Base-by-base conservation (phyloP, 305 asterid genomes). In the Rubia balearica region DNA sequence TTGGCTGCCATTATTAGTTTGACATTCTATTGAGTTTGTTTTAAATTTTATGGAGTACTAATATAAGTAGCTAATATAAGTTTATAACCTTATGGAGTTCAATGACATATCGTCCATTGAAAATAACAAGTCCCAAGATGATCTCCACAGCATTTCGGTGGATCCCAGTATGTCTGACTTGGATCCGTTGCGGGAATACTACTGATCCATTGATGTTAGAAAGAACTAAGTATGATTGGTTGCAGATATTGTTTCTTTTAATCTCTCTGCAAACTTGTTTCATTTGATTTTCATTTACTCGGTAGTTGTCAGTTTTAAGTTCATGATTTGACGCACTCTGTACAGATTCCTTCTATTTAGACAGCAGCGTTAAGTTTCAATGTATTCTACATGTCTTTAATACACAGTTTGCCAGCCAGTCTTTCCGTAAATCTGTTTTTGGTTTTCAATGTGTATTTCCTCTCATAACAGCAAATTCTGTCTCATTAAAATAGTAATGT, bases 121-220 rank as follows among this genome's bases (percentile, higher is more conserved):
- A 51, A 73, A 72, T 71, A 79, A 70, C 71, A 82, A 60, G 65
- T 9, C 51, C 38, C 78, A 73, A 68, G 87, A 84, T 59, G 88
- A 75, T 45, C 76, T 83, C 60, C 78, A 79, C 10, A 81, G 79
- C 12, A 59, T 83, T 1, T 42, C 77, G 1, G 83, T 83, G 56
- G 77, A 81, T 40, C 86, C 86, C 0, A 49, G 63, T 60, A 80
- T 87, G 3, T 79, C 87, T 42, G 90, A 84, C 70, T 77, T 87
- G 78, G 88, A 85, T 75, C 77, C 83, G 0, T 71, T 87, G 71
- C 85, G 92, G 93, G 81, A 74, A 51, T 68, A 30, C 56, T 81
- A 83, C 77, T 84, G 76, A 81, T 6, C 41, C 17, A 16, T 16
- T 17, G 3, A 55, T 16, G 42, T 36, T 30, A 30, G 33, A 68